Percentiles rank a stretch among this genome's conserved stretches.
phyloP scores from a whole-genome alignment of 768 basidiomycete species.

The Boletus fagicola region DNA sequence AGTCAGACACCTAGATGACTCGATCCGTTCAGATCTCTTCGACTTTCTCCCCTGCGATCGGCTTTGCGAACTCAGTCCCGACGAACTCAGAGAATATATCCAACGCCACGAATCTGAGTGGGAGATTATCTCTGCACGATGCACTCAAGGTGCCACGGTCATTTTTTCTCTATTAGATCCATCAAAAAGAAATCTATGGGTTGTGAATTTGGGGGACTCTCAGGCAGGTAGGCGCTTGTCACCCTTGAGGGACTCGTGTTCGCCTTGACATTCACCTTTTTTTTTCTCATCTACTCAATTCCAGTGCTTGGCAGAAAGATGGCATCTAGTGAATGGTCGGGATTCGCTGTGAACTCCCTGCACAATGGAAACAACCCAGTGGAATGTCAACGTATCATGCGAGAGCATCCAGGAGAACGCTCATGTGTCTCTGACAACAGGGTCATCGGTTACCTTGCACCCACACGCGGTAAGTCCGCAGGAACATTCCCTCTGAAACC shows the following conservation, averaged over 20 bases:
- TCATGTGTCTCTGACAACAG: slow-evolving; percentile 32
- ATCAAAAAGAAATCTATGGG: slow-evolving; percentile 29
- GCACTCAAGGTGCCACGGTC: slow-evolving; percentile 35
- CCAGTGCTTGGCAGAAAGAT: slow-evolving; percentile 25
- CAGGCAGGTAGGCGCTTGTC: slow-evolving; percentile 29
- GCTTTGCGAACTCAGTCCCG: slow-evolving; percentile 37
- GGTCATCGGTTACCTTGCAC: slow-evolving; percentile 39
- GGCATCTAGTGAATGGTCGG: slow-evolving; percentile 21
- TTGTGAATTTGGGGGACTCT: slow-evolving; percentile 37
- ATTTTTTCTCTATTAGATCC: slow-evolving; percentile 34
- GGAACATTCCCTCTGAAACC: background rate
- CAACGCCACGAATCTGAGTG: slow-evolving; percentile 37
- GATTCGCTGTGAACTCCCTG: slow-evolving; percentile 24
- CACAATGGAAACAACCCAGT: slow-evolving; percentile 33
- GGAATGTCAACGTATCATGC: slow-evolving; percentile 28
- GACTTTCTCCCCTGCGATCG: slow-evolving; percentile 41
- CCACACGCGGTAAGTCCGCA: slow-evolving; percentile 35
- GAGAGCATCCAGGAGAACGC: slow-evolving; percentile 33
- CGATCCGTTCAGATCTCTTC: slow-evolving; percentile 43
- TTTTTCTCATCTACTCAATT: background rate
- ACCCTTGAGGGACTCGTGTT: background rate
- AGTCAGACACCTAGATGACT: slow-evolving; percentile 41
- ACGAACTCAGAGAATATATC: slow-evolving; percentile 41
- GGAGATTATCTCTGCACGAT: slow-evolving; percentile 33
- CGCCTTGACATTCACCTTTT: slow-evolving; percentile 1